Evolutionary conservation across 225 moss, liverwort and hornwort genomes (phyloP).

Genomic region (Lunularia cruciata): DNA sequence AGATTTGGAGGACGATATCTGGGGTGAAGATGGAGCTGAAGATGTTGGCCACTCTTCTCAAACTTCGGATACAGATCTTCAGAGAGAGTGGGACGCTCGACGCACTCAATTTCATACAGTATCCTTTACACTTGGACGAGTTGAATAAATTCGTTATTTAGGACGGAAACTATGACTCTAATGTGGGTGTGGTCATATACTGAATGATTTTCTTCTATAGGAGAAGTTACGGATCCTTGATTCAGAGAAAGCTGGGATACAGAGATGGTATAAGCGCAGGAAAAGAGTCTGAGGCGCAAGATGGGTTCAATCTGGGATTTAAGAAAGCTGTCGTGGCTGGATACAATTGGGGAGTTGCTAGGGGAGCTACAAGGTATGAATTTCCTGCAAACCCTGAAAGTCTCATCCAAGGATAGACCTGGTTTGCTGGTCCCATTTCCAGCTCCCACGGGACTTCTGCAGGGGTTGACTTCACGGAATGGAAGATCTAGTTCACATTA

Average conservation of each 20-base stretch:
- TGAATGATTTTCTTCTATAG: not conserved
- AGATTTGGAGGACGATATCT: conserved; percentile 27
- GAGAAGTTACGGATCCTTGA: conserved; percentile 34
- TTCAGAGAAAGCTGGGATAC: conserved; percentile 60
- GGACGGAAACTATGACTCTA: not conserved
- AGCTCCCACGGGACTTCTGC: no score
- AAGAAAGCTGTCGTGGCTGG: conserved; percentile 57
- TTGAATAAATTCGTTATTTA: not conserved
- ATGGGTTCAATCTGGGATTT: conserved; percentile 78
- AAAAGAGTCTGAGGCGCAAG: conserved; percentile 70
- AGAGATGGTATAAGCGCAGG: conserved; percentile 87
- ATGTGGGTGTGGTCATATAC: no score
- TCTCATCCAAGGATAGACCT: no score
- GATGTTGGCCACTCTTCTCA: conserved; percentile 12
- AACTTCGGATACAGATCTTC: conserved; percentile 39
- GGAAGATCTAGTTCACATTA: no score
- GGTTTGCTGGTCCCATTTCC: no score
- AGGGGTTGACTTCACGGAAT: no score
- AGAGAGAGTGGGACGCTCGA: conserved; percentile 86
- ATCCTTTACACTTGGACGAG: conserved; percentile 28
- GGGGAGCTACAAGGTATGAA: conserved; percentile 65
- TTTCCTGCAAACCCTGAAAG: no score
- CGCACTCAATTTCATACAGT: conserved; percentile 76
- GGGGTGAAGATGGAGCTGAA: conserved; percentile 37
- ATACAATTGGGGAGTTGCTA: conserved; percentile 78